Conservation (phyloP, 2,329 filamentous ascomycete genomes). For the Metarhizium anisopliae region DNA sequence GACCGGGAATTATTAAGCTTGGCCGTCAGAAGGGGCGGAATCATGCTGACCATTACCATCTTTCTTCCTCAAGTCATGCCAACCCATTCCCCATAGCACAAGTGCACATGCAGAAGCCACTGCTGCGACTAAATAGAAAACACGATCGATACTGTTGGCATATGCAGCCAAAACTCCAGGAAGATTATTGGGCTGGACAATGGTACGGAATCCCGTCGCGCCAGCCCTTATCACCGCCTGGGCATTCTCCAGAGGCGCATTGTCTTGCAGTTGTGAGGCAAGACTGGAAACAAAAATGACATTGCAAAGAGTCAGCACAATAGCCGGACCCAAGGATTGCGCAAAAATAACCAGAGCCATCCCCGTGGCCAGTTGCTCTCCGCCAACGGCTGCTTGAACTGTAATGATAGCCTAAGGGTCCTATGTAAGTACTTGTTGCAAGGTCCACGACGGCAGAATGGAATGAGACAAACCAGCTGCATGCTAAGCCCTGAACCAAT, state of each 20-base stretch:
- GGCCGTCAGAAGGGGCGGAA: too few relatives aligned
- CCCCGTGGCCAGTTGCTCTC: not conserved
- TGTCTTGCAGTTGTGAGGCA: not conserved
- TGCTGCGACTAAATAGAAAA: not conserved
- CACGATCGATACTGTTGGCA: not conserved
- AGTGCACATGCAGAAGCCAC: not conserved
- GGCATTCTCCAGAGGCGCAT: not conserved
- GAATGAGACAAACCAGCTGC: not conserved
- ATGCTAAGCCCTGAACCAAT: slow-evolving; percentile 6
- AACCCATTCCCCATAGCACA: not conserved
- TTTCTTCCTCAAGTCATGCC: not conserved
- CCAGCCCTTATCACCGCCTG: not conserved
- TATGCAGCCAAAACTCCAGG: not conserved
- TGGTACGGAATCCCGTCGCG: not conserved
- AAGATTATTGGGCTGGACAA: not conserved
- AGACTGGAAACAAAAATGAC: slow-evolving; percentile 10
- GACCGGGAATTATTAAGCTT: too few relatives aligned
- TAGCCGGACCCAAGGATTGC: slow-evolving; percentile 8
- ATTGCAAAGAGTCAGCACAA: slow-evolving; percentile 11
- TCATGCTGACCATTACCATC: not conserved
- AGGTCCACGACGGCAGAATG: not conserved
- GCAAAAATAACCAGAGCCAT: slow-evolving; percentile 1
- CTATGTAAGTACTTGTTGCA: too few relatives aligned
- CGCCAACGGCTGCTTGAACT: not conserved
- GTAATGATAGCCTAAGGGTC: too few relatives aligned